phyloP scores from a whole-genome alignment of 805 yeast genomes.

The Saturnispora sanitii region DNA sequence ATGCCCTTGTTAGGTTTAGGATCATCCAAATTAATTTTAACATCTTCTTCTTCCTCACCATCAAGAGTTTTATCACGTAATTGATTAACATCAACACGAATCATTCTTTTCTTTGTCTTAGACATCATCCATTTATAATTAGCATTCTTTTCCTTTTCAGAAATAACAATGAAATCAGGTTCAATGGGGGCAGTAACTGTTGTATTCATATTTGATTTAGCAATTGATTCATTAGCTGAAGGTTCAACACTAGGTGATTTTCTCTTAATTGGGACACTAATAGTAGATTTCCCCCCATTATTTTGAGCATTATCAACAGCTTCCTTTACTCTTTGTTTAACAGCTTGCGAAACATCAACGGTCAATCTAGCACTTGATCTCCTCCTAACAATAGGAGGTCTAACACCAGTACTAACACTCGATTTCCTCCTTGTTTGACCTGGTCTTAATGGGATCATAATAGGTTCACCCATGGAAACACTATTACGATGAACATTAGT shows the following conservation, averaged over 20 bases:
- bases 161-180: constrained; percentile 6
- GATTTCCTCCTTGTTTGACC: constrained; percentile 17
- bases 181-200: too few relatives aligned
- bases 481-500: too few relatives aligned
- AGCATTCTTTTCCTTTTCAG: constrained; percentile 4
- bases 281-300: constrained; percentile 9
- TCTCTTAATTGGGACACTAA: constrained; percentile 3
- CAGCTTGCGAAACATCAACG: constrained; percentile 1
- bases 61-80: constrained; percentile 5
- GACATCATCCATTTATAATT: constrained; percentile 11
- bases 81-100: constrained; percentile 5
- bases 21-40: constrained; percentile 5
- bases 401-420: constrained; percentile 1
- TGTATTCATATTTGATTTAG: background rate
- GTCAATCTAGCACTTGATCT: constrained; percentile 9
- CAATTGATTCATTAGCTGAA: background rate
- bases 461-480: constrained; percentile 5
- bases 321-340: constrained; percentile 6
- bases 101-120: constrained; percentile 3
- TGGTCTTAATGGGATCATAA: constrained; percentile 1
- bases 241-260: background rate
- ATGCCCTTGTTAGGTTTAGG: constrained; percentile 7
- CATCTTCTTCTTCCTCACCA: constrained; percentile 1
- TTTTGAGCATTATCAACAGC: constrained; percentile 4
- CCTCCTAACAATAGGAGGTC: constrained; percentile 8